Evolutionary conservation across 2,329 filamentous ascomycete species (phyloP), one percentile per base, ranked within the genome.

Genomic region (Canariomyces notabilis): DNA sequence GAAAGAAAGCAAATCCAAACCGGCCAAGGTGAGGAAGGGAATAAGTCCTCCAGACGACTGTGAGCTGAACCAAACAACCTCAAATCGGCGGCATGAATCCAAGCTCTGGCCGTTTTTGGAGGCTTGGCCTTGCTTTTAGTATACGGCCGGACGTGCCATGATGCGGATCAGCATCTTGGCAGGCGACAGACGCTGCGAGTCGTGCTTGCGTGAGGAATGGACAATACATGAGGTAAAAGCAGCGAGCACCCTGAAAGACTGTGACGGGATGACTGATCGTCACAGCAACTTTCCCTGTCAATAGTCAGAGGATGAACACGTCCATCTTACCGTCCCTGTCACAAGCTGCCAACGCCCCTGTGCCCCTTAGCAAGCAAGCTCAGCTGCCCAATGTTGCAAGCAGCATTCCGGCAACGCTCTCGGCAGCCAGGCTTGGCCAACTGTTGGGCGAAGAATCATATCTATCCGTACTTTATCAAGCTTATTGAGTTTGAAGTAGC

Each of bases 101-200:
- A 47, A 44, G 34, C 29, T 34, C 34, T 33, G 3, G 37, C 26
- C 29, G 41, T 41, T 26, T 29, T 29, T 29, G 46, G 40, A 42
- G 16, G 47, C 34, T 29, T 23, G 50, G 37, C 46, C 50, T 56
- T 51, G 52, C 56, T 65, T n/a, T 64, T 61, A 63, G 62, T 61
- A 64, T 56, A 57, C 55, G 57, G 26, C 9, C 14, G 57, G 37
- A 41, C n/a, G n/a, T 44, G 42, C 20, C 49, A 48, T 48, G 37
- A 37, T 31, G 48, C 22, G 23, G 49, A 52, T 51, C 50, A 33
- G 40, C 19, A 19, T 31, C 33, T n/a, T 31, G 33, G 6, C 16
- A n/a, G 36, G 41, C 44, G 53, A 40, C 40, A 44, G 32, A n/a
- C 35, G 48, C 51, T 38, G 44, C 48, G 54, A 55, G 44, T 57